A percentile compares a stretch with the other conserved stretches of the same genome.
Conservation (phyloP, 2,329 filamentous ascomycete species). For the Microcyclosporella mali region DNA sequence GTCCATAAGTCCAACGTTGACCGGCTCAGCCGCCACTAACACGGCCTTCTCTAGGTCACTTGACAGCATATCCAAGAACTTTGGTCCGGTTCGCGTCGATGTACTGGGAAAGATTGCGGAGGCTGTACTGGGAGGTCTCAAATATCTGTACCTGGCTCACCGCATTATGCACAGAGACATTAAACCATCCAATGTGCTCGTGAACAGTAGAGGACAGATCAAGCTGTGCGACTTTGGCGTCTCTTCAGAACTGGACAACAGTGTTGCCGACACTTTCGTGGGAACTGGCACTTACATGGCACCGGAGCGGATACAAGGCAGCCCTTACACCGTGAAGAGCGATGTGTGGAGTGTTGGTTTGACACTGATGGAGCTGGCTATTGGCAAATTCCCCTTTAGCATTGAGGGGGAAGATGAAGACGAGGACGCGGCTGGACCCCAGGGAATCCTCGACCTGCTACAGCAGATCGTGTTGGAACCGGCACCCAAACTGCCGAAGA, state of each 20-base stretch:
- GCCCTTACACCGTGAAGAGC: conserved; percentile 94
- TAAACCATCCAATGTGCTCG: conserved; percentile 94
- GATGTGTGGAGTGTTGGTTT: conserved; percentile 98
- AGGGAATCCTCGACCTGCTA: conserved; percentile 89
- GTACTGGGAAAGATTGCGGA: conserved; percentile 97
- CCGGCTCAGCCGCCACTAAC: conserved; percentile 4
- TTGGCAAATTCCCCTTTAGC: conserved; percentile 93
- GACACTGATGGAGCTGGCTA: conserved; percentile 92
- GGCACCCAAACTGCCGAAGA: conserved; percentile 87
- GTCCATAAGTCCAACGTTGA: conserved; percentile 31
- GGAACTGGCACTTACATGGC: conserved; percentile 99
- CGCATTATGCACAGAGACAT: conserved; percentile 99
- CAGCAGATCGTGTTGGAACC: conserved; percentile 98
- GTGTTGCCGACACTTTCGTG: conserved; percentile 95
- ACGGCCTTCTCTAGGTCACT: conserved; percentile 58
- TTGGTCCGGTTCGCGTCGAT: conserved; percentile 90
- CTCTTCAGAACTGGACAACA: conserved; percentile 96
- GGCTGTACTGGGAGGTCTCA: conserved; percentile 84
- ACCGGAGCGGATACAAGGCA: conserved; percentile 92
- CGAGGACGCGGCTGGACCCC: conserved; percentile 63
- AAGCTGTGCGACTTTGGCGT: conserved; percentile 98
- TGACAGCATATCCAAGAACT: conserved; percentile 87
- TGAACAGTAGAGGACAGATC: conserved; percentile 90
- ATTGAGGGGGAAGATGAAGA: conserved; percentile 75
- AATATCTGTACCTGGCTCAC: conserved; percentile 90